Evolutionary conservation across 352 stramenopile species (phyloP).

Genomic region (Pseudoperonospora humuli): DNA sequence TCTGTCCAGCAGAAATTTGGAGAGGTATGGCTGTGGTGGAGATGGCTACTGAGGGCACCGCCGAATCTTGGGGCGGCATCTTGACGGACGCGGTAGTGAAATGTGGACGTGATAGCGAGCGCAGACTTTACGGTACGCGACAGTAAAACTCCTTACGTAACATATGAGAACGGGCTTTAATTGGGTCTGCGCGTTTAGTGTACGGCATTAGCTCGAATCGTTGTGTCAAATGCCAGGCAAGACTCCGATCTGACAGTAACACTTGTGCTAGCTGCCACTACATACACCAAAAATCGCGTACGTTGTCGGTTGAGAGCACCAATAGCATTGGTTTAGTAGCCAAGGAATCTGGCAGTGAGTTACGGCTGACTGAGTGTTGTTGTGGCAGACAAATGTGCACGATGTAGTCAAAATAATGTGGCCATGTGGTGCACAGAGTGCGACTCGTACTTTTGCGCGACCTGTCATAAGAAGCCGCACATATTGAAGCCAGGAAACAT

Average conservation of each 20-base stretch:
- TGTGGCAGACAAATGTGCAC: slow-evolving; percentile 32
- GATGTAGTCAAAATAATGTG: slow-evolving; percentile 29
- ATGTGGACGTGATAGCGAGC: slow-evolving; percentile 42
- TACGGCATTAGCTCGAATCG: slow-evolving; percentile 51
- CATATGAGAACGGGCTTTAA: background rate
- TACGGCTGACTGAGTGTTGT: background rate
- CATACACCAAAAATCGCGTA: slow-evolving; percentile 25
- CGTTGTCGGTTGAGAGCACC: slow-evolving; percentile 5
- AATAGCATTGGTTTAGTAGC: background rate
- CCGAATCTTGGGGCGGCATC: slow-evolving; percentile 24
- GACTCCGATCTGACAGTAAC: slow-evolving; percentile 24
- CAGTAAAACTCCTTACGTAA: background rate
- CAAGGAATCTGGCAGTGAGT: background rate
- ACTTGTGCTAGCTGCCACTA: slow-evolving; percentile 42
- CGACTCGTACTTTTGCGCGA: slow-evolving; percentile 50
- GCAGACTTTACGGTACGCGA: slow-evolving; percentile 40
- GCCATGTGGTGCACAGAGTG: slow-evolving; percentile 64
- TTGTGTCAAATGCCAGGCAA: slow-evolving; percentile 38
- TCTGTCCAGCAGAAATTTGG: too few species aligned
- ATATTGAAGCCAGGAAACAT: slow-evolving; percentile 34
- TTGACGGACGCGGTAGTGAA: slow-evolving; percentile 39
- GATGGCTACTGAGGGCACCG: slow-evolving; percentile 1
- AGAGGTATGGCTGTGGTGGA: slow-evolving; percentile 4
- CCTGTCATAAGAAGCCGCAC: slow-evolving; percentile 48
- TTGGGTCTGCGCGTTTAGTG: slow-evolving; percentile 26